Evolutionary conservation across 2,329 filamentous ascomycete species (phyloP).

Genomic region (Fusarium palustre): DNA sequence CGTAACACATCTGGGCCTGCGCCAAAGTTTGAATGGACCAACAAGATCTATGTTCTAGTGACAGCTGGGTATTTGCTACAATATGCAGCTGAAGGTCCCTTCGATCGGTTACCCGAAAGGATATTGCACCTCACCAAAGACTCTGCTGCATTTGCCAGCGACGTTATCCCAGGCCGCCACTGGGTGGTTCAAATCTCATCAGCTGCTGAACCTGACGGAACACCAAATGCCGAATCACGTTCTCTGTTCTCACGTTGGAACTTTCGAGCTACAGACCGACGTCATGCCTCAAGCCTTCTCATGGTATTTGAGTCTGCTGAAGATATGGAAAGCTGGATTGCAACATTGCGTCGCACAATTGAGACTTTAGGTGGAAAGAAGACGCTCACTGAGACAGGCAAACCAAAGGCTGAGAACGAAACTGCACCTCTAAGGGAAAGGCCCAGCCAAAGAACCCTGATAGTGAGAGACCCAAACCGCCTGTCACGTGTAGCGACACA

Average conservation of each 20-base stretch:
- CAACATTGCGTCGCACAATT: constrained; percentile 75
- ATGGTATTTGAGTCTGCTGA: constrained; percentile 79
- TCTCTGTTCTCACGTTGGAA: constrained; percentile 75
- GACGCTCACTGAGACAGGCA: constrained; percentile 69
- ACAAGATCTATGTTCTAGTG: constrained; percentile 78
- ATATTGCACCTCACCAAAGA: constrained; percentile 77
- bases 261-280: constrained; percentile 65
- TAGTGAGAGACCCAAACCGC: constrained; percentile 61
- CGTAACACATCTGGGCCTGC: constrained; percentile 56
- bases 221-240: constrained; percentile 61
- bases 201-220: constrained; percentile 69
- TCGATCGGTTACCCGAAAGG: constrained; percentile 79
- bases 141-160: constrained; percentile 83
- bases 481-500: constrained; percentile 53
- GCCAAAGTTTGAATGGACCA: constrained; percentile 71
- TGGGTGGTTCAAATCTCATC: constrained; percentile 84
- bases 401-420: constrained; percentile 58
- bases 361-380: constrained; percentile 76
- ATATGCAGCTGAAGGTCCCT: constrained; percentile 76
- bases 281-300: constrained; percentile 72
- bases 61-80: constrained; percentile 80
- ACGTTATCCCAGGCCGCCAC: constrained; percentile 81
- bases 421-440: constrained; percentile 52
- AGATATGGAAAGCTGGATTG: constrained; percentile 82
- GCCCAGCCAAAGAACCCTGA: constrained; percentile 59